Conservation (phyloP, 164 flowering plant genomes). For the Aristolochia californica region DNA sequence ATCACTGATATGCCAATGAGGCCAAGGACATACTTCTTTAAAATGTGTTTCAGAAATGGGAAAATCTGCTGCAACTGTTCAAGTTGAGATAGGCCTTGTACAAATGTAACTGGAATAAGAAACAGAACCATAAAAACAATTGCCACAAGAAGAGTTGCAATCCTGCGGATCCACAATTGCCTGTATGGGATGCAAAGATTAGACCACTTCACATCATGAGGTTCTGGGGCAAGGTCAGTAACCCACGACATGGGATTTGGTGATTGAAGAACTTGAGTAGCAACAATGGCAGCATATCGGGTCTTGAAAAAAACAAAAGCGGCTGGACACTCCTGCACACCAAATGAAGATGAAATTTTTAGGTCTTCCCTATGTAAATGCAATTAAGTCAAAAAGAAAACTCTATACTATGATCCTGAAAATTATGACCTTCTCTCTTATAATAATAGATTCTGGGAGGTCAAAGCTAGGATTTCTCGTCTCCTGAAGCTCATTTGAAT, state of each 20-base stretch:
- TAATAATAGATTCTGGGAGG: conserved; percentile 17
- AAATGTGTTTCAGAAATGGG: conserved; percentile 57
- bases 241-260: conserved; percentile 94
- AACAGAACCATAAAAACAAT: conserved; percentile 58
- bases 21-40: conserved; percentile 41
- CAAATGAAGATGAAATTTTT: background rate
- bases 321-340: conserved; percentile 67
- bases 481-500: conserved; percentile 24
- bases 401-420: background rate
- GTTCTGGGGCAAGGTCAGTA: conserved; percentile 83
- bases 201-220: conserved; percentile 82
- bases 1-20: background rate
- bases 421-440: conserved; percentile 32
- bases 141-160: conserved; percentile 50
- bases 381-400: background rate
- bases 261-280: conserved; percentile 62
- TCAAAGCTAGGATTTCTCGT: conserved; percentile 13
- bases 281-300: conserved; percentile 71
- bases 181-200: conserved; percentile 68
- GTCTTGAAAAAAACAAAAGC: conserved; percentile 89
- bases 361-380: background rate
- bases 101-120: conserved; percentile 69
- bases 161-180: conserved; percentile 80
- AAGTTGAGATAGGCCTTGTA: conserved; percentile 69
- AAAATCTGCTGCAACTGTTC: conserved; percentile 42